Evolutionary conservation across 2,329 filamentous ascomycete species (phyloP), one percentile per base, ranked within the genome.

Genomic region (Aspergillus tamarii): DNA sequence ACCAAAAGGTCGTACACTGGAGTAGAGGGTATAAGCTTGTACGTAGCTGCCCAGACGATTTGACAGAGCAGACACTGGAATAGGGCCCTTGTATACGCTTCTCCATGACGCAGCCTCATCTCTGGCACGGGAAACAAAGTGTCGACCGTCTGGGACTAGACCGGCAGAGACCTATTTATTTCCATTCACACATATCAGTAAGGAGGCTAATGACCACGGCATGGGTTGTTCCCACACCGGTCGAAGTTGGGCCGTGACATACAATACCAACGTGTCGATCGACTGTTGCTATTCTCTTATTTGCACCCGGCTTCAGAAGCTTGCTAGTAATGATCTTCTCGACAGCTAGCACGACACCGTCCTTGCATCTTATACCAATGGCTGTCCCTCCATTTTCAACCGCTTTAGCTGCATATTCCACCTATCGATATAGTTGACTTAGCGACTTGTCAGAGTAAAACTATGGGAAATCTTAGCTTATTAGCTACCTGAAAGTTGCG

Each of bases 381-480:
- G 94, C 93, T 61, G 95, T 99, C 76, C 95, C 94, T 70, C 94
- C 95, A 76, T 96, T 98, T 84, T 99, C 95, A 68, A 99, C 95
- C 62, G 95, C 95, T 86, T 99, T 99, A 73, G 96, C 91, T 71
- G 95, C 95, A 81, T 99, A 99, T 86, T 99, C 95, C 81, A 90
- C 88, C 85, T 88, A 72, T 32, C 53, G 57, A 39, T n/a, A 56
- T 63, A 5, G 63, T 74, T 19, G 74, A 69, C 43, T 61, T 53
- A n/a, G 28, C 12, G 45, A 32, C 39, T 41, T 41, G 16, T 34
- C 23, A 39, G 4, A 39, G n/a, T 19, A 55, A 9, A 39, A 39
- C 34, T 30, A 26, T 12, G n/a, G 14, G 30, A 36, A 57, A 41
- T n/a, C 39, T n/a, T 41, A n/a, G 21, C 21, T 12, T 16, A 28